Evolutionary conservation across 2,329 filamentous ascomycete genomes (phyloP), one percentile per base, ranked within the genome.

Genomic region (Aspergillus nomiae): DNA sequence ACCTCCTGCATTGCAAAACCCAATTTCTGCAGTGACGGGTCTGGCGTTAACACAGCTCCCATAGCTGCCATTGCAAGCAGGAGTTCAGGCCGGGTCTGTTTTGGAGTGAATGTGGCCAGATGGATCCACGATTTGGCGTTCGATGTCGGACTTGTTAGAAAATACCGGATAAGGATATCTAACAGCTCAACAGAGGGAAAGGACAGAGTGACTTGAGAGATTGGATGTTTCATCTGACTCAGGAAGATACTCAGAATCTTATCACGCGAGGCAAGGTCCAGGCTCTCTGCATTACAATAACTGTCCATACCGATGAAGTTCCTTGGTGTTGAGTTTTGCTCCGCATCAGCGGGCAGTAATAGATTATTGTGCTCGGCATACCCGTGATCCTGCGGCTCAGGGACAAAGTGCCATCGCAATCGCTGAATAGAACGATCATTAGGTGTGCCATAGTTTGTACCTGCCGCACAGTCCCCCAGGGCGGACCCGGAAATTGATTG

Each of bases 1-100:
- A 72, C 75, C 60, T 80, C 78, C 19, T 80, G 78, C 30, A 80
- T 70, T 1, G 77, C 77, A 59, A 71, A 77, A 0, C 78, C 78
- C 3, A 80, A 73, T 9, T 76, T 78, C 11, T 73, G 67, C 4
- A 80, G 58, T 0, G 73, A 65, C 24, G 72, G 72, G 6, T 76
- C 72, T 0, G 72, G 71, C 1, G 76, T 77, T 8, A 77, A 51
- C 0, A 76, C 71, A 0, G 78, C 77, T 3, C 78, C 78, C 3
- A 70, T 68, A 1, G 76, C 74, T 4, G 73, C 68, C 67, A 80
- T 75, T 1, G 70, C 73, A 2, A 73, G 70, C 1, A 80, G 65
- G 0, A 80, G 61, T 43, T 78, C 76, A 2, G 76, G 72, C 3
- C 70, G 63, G 32, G 71, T 69, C 4, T 65, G 63, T 24, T 76